phyloP scores from a whole-genome alignment of 2,329 filamentous ascomycete species.

The Huntiella abstrusa region DNA sequence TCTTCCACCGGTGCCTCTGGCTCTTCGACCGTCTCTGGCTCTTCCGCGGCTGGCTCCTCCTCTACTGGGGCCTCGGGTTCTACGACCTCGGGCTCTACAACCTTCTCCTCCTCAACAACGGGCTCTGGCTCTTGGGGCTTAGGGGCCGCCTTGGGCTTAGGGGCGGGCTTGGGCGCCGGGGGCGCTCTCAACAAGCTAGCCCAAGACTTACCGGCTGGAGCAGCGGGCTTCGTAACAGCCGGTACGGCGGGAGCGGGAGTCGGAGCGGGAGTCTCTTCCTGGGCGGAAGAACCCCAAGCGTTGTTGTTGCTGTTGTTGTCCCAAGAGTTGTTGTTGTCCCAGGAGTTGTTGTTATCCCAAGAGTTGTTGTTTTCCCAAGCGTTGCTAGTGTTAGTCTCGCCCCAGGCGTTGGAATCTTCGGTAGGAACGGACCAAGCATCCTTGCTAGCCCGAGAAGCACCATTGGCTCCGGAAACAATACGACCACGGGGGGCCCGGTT shows the following conservation, averaged over 20 bases:
- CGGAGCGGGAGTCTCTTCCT: not conserved
- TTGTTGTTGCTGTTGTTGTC: slow-evolving; percentile 14
- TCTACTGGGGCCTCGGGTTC: slow-evolving; percentile 3
- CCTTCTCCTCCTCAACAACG: not conserved
- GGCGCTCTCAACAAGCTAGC: slow-evolving; percentile 54
- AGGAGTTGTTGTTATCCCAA: slow-evolving; percentile 13
- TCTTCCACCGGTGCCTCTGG: slow-evolving; percentile 18
- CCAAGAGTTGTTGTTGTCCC: slow-evolving; percentile 13
- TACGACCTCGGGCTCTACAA: slow-evolving; percentile 1
- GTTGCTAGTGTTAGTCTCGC: not conserved
- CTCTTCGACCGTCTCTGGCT: slow-evolving; percentile 19
- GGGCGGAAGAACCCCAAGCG: slow-evolving; percentile 4
- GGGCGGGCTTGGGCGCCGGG: slow-evolving; percentile 35
- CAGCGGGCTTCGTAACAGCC: slow-evolving; percentile 22
- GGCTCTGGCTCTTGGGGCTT: slow-evolving; percentile 19
- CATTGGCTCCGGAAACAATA: slow-evolving; percentile 35
- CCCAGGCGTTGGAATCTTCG: slow-evolving; percentile 42
- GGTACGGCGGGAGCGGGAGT: slow-evolving; percentile 18
- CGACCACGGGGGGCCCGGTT: slow-evolving; percentile 44
- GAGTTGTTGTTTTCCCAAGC: slow-evolving; percentile 13
- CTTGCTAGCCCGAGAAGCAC: slow-evolving; percentile 42
- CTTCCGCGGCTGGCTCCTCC: slow-evolving; percentile 12
- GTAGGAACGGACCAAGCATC: slow-evolving; percentile 44
- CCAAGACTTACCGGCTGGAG: slow-evolving; percentile 42
- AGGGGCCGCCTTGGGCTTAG: slow-evolving; percentile 32